Conservation (phyloP, 768 basidiomycete genomes). For the Naganishia randhawae region DNA sequence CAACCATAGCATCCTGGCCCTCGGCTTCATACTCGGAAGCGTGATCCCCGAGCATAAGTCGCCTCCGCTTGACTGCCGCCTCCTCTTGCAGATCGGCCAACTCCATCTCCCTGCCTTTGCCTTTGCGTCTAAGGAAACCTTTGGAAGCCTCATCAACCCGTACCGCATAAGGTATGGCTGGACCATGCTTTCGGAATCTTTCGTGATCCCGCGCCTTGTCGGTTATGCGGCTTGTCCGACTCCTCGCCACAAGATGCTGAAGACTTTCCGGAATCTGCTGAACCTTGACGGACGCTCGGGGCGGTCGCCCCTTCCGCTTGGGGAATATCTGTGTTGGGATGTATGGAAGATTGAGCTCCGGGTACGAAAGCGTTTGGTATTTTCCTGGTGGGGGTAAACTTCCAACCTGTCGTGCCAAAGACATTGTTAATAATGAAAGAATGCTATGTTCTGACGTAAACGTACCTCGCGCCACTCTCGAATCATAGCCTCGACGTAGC, state of each 20-base stretch:
- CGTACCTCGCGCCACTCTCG: constrained; percentile 25
- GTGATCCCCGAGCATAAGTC: background rate
- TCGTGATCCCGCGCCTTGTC: background rate
- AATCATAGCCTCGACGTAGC: constrained; percentile 26
- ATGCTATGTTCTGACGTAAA: background rate
- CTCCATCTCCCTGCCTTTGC: background rate
- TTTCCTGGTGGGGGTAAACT: constrained; percentile 22
- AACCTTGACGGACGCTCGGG: constrained; percentile 11
- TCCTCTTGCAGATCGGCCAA: background rate
- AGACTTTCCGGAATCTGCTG: constrained; percentile 17
- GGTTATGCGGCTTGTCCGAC: background rate
- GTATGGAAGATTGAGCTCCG: constrained; percentile 24
- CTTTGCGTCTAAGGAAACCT: background rate
- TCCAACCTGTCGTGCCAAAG: background rate
- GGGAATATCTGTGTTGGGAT: constrained; percentile 26
- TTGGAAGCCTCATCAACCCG: background rate
- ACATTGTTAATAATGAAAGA: background rate
- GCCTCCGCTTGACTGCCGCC: background rate
- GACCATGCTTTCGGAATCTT: background rate
- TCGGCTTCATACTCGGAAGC: constrained; percentile 1
- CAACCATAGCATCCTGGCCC: background rate
- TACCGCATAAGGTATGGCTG: constrained; percentile 10
- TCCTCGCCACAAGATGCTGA: constrained; percentile 4
- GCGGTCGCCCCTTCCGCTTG: constrained; percentile 24
- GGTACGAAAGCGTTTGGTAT: constrained; percentile 29